Evolutionary conservation across 257 asterid species (phyloP), one percentile per base, ranked within the genome.

Genomic region (Capsicum rhomboideum): DNA sequence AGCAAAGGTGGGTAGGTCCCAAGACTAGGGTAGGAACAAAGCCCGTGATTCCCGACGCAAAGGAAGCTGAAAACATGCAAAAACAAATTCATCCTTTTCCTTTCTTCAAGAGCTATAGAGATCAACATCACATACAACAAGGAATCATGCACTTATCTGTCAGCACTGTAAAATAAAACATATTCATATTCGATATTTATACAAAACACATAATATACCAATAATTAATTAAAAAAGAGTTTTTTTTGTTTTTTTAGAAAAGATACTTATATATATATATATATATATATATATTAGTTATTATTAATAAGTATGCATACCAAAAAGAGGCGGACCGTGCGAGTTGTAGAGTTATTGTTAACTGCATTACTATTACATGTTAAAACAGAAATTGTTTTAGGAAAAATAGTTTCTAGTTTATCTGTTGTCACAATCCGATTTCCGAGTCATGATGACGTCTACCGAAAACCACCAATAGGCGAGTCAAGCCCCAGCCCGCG

Each of bases 21-120:
- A 86, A 80, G 64, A 85, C 87, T 84, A 85, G 91, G 86, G 82
- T 83, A 79, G 86, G 93, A 85, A 88, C 92, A 92, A 88, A 81
- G 78, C 90, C 93, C 94, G 94, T 90, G 94, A 92, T 92, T 92
- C 96, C 91, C 96, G 94, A 88, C 94, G 94, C 89, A 89, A 88
- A 89, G 93, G 94, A 87, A 90, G 94, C 92, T 90, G 94, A 90
- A 89, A 89, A 74, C 89, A 88, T 89, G 88, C 91, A 88, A 61
- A 67, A 85, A 67, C 87, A 42, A 53, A 21, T 86, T 84, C 37
- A 54, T 44, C 40, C 84, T 82, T 58, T 59, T 17, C 12, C 67
- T 69, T 68, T 54, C 7, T 54, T 68, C 37, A 71, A 26, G 49
- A 13, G 58, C 50, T 68, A 68, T 68, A 49, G 37, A 29, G 74